Conservation (phyloP, 176 grass and related monocot genomes). For the Ensete ventricosum region DNA sequence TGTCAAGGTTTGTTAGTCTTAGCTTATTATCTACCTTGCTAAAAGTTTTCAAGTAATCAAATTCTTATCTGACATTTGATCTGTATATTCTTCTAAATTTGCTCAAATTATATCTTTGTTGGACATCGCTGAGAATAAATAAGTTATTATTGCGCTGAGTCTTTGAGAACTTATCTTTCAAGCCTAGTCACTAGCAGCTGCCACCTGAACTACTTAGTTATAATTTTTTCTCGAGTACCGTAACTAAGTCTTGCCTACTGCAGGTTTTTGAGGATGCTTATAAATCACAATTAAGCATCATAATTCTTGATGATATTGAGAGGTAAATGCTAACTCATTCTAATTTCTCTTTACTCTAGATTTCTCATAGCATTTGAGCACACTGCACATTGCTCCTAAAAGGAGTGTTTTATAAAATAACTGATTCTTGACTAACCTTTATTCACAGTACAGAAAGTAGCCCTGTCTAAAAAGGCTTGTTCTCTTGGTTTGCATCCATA, state of each 20-base stretch:
- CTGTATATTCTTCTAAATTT: background rate
- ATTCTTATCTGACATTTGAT: background rate
- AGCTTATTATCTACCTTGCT: background rate
- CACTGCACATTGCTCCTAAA: no score
- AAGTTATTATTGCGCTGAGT: no score
- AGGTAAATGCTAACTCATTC: conserved; percentile 20
- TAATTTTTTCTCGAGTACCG: background rate
- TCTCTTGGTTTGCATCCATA: background rate
- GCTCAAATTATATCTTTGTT: background rate
- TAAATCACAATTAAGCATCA: conserved; percentile 90
- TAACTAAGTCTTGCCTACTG: background rate
- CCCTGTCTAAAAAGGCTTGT: background rate
- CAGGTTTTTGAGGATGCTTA: conserved; percentile 99
- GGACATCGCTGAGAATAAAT: background rate
- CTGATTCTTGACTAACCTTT: no score
- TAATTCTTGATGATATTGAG: conserved; percentile 97
- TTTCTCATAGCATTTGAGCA: background rate
- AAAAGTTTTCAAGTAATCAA: background rate
- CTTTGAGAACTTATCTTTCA: background rate
- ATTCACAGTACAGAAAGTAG: background rate
- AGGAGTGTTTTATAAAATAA: no score
- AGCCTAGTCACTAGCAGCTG: background rate
- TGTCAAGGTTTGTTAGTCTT: conserved; percentile 57
- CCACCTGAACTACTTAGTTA: background rate
- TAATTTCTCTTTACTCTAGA: background rate